These are phyloP conservation scores for Gossypium longicalyx DNA, from an alignment of 345 rosid species.

Conservation along the genomic window DNA sequence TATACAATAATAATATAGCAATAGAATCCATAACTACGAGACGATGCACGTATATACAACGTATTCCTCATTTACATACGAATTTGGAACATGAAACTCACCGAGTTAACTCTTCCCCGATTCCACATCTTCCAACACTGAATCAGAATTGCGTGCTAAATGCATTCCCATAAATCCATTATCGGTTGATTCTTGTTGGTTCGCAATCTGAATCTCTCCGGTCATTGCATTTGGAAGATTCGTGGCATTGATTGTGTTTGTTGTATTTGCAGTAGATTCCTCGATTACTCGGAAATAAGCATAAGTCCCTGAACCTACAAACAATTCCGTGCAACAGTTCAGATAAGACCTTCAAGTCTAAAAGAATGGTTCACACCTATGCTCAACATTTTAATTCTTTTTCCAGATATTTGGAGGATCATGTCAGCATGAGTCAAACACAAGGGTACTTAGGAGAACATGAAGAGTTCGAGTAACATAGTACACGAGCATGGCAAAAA, in stretches of 20 bases:
- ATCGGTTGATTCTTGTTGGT: slow-evolving; percentile 22
- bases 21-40: not conserved
- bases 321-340: not conserved
- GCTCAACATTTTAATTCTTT: not conserved
- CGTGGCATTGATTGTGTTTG: slow-evolving; percentile 23
- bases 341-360: not conserved
- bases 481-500: not conserved
- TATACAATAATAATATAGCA: not conserved
- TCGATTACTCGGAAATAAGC: slow-evolving; percentile 57
- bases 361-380: not conserved
- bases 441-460: not conserved
- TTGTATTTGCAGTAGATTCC: slow-evolving; percentile 22
- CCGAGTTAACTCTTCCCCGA: slow-evolving; percentile 27
- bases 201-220: slow-evolving; percentile 11
- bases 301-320: slow-evolving; percentile 66
- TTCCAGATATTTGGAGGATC: not conserved
- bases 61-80: not conserved
- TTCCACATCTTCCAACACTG: slow-evolving; percentile 37
- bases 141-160: slow-evolving; percentile 29
- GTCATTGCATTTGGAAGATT: slow-evolving; percentile 21
- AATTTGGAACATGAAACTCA: not conserved
- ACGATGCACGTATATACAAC: not conserved
- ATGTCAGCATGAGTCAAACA: not conserved
- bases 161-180: slow-evolving; percentile 42
- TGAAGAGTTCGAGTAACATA: not conserved